Evolutionary conservation across 257 asterid species (phyloP).

Genomic region (Apocynum venetum): DNA sequence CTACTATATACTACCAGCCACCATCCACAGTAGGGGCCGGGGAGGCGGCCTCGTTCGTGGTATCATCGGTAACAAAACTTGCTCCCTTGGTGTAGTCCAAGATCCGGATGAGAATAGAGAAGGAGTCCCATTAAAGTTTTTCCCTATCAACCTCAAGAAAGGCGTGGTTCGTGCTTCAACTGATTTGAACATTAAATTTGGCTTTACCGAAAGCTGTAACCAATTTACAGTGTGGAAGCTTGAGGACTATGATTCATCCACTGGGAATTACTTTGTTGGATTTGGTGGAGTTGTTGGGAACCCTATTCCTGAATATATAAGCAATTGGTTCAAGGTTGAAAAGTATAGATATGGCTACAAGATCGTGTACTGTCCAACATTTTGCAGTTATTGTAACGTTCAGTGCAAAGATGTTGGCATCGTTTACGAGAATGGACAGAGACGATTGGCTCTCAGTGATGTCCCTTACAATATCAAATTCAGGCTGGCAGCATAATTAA

Average conservation of each 20-base stretch:
- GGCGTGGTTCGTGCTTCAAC: not conserved
- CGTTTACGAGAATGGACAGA: not conserved
- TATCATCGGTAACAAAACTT: not conserved
- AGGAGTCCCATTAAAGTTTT: not conserved
- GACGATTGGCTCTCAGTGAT: slow-evolving; percentile 2
- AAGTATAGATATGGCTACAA: slow-evolving; percentile 1
- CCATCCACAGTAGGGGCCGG: not conserved
- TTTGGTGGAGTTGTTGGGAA: not conserved
- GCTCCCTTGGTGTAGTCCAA: not conserved
- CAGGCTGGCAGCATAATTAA: not conserved
- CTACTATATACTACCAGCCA: not conserved
- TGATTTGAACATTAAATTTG: not conserved
- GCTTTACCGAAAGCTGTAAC: not conserved
- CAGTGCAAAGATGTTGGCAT: slow-evolving; percentile 1
- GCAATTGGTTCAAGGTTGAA: not conserved
- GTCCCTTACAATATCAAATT: not conserved
- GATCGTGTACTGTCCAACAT: not conserved
- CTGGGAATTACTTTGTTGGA: not conserved
- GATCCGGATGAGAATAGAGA: not conserved
- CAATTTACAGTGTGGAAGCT: not conserved
- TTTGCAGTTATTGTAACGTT: not conserved
- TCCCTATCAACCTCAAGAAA: not conserved
- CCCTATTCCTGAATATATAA: not conserved
- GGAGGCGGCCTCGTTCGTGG: not conserved
- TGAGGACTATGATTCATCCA: not conserved